Percentiles rank a stretch among this genome's conserved stretches.
Evolutionary conservation across 345 rosid species (phyloP).

Genomic region (Moricandia moricandioides): DNA sequence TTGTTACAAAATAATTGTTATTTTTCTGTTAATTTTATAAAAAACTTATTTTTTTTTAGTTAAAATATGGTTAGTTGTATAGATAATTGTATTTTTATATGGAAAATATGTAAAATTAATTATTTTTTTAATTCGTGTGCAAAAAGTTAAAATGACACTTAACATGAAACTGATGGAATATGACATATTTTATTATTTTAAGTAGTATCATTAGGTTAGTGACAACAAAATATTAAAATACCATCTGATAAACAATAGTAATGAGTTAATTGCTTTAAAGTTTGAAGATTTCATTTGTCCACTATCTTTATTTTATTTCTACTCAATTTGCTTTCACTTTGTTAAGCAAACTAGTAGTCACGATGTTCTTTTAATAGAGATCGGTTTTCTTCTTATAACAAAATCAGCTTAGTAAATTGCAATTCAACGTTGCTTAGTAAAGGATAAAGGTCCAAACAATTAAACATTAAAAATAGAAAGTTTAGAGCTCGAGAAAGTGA

Average conservation of each 20-base stretch:
- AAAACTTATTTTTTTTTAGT: too few species aligned
- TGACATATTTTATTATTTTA: not conserved
- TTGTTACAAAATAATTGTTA: too few species aligned
- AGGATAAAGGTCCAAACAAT: conserved; percentile 26
- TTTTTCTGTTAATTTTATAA: too few species aligned
- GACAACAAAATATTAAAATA: conserved; percentile 6
- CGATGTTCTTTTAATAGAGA: not conserved
- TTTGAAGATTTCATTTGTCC: not conserved
- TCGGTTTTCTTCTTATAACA: not conserved
- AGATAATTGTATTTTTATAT: too few species aligned
- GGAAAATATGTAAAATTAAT: too few species aligned
- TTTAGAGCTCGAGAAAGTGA: conserved; percentile 30
- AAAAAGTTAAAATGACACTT: too few species aligned
- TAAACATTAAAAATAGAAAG: conserved; percentile 5
- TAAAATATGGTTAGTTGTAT: too few species aligned
- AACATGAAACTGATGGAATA: too few species aligned
- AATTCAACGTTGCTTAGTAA: conserved; percentile 8
- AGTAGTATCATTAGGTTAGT: conserved; percentile 9
- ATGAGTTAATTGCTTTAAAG: not conserved
- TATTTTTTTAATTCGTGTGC: too few species aligned
- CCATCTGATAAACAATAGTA: not conserved
- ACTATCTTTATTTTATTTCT: not conserved
- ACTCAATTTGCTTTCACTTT: conserved; percentile 23
- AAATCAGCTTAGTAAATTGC: conserved; percentile 17
- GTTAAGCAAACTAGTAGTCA: conserved; percentile 18